Conservation (phyloP, 1,284 basidiomycete species). For the Ceratobasidium sp. region DNA sequence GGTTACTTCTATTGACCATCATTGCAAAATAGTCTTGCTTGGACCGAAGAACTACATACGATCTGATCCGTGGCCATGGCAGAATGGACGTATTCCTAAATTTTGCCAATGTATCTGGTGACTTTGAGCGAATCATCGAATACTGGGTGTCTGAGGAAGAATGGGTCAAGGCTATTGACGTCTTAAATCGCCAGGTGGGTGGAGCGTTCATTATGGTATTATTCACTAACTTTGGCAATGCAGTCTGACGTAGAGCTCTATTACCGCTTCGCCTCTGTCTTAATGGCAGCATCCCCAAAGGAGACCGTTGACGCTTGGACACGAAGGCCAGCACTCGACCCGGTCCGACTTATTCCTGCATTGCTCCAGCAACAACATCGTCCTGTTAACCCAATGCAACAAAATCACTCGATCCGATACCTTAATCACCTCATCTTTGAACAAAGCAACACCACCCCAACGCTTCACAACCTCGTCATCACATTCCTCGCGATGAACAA, state of each 20-base stretch:
- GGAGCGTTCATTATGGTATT: neutral
- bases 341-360: constrained; percentile 88
- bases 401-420: constrained; percentile 89
- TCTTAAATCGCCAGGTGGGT: constrained; percentile 84
- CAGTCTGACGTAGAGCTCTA: constrained; percentile 87
- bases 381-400: constrained; percentile 72
- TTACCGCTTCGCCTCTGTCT: constrained; percentile 89
- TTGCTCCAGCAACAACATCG: constrained; percentile 82
- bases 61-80: constrained; percentile 93
- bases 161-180: constrained; percentile 91
- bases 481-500: constrained; percentile 76
- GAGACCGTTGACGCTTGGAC: constrained; percentile 94
- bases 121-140: constrained; percentile 87
- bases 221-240: constrained; percentile 14
- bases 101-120: constrained; percentile 85
- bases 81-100: constrained; percentile 92
- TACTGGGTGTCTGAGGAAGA: constrained; percentile 93
- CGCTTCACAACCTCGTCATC: constrained; percentile 93
- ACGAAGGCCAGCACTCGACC: constrained; percentile 80
- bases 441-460: constrained; percentile 81
- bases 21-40: constrained; percentile 72
- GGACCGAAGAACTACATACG: constrained; percentile 86
- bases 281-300: constrained; percentile 87
- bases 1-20: neutral
- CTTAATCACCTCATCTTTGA: constrained; percentile 86